Evolutionary conservation across 1,284 basidiomycete species (phyloP), one percentile per base, ranked within the genome.

Genomic region (Malassezia sp.): DNA sequence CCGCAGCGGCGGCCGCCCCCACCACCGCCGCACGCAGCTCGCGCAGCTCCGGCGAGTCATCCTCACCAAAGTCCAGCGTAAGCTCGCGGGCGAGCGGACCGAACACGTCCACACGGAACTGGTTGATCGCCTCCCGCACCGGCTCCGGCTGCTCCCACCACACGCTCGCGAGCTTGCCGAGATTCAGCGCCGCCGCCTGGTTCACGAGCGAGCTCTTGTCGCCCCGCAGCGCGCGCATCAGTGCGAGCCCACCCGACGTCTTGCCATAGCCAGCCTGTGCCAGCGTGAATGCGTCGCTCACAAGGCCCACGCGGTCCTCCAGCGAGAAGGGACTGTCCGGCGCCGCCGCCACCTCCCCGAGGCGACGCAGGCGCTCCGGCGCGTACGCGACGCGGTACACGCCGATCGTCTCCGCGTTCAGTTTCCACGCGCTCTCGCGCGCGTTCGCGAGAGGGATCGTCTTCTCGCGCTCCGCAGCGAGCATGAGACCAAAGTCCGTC

Each of bases 361-460:
- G 84, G 63, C 80, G 80, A 23, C 74, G 73, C 12, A 93, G 76
- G 29, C 84, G 78, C 58, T 85, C 83, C 22, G 85, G 79, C 10
- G 82, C 78, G 73, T 96, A 96, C 17, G 83, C 74, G 23, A 91
- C 87, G 37, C 89, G 84, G 71, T 83, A 95, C 60, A 91, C 84
- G 58, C 90, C 89, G 44, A 79, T 78, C 1, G 87, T 88, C 40
- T 82, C 83, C 6, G 82, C 82, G 67, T 96, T 96, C 48, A 96
- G 74, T 73, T 93, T 91, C 71, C 74, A 78, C 71, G 80, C 38
- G 12, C 41, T 21, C 17, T 57, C 83, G 14, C 80, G 75, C 61
- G 78, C 80, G 67, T 71, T 79, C 17, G 57, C 42, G 24, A 93
- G 63, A 21, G 77, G 71, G 60, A 86, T 78, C 23, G 74, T 76